Conservation (phyloP, 2,329 filamentous ascomycete genomes). For the Cladosporium sp. region DNA sequence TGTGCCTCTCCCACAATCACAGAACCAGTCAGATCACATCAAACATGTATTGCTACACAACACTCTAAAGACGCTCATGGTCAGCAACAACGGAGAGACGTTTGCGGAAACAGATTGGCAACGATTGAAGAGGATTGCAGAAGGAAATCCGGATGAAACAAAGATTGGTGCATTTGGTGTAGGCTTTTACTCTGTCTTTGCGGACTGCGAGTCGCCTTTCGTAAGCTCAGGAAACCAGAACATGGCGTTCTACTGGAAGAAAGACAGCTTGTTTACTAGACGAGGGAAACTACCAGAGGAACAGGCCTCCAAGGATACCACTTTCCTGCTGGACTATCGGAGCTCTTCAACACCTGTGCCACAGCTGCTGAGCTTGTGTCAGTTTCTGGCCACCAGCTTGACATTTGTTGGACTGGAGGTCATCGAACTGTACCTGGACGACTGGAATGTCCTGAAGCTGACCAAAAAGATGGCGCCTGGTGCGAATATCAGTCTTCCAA, state of each 20-base stretch:
- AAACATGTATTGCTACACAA: conserved; percentile 83
- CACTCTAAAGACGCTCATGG: conserved; percentile 79
- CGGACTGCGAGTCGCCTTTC: conserved; percentile 96
- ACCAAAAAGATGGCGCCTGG: conserved; percentile 83
- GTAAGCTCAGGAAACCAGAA: conserved; percentile 87
- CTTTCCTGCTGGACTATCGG: conserved; percentile 92
- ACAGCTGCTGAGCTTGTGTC: conserved; percentile 77
- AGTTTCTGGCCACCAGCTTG: conserved; percentile 90
- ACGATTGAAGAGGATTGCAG: conserved; percentile 91
- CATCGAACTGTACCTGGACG: conserved; percentile 87
- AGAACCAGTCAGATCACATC: conserved; percentile 65
- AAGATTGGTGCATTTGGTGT: conserved; percentile 99
- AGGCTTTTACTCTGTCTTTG: conserved; percentile 97
- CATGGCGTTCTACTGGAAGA: conserved; percentile 99
- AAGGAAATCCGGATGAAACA: conserved; percentile 96
- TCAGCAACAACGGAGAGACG: conserved; percentile 85
- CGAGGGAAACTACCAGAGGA: conserved; percentile 69
- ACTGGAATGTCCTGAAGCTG: conserved; percentile 73
- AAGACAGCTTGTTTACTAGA: conserved; percentile 92
- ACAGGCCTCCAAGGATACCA: conserved; percentile 59
- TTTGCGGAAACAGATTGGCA: conserved; percentile 92
- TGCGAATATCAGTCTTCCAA: conserved; percentile 66
- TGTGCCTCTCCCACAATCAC: conserved; percentile 63
- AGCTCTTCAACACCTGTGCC: conserved; percentile 84
- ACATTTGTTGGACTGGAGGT: conserved; percentile 88